Percentiles rank a stretch among this genome's conserved stretches.
Conservation (phyloP, 1,139 yeast species). For the Spencermartinsiella ligniputridi region DNA sequence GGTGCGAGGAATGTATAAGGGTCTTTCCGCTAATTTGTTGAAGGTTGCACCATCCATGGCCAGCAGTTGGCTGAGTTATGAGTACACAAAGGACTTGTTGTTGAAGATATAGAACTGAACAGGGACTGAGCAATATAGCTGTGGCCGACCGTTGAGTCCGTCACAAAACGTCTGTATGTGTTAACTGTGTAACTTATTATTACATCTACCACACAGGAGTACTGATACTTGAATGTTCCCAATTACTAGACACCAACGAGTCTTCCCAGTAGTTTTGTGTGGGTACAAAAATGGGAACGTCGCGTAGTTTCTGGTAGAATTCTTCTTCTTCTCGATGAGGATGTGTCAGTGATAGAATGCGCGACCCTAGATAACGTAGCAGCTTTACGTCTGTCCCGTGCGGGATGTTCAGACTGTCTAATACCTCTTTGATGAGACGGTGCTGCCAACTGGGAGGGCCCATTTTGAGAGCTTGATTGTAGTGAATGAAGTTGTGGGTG, state of each 20-base stretch:
- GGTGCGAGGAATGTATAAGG: conserved; percentile 74
- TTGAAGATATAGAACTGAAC: not conserved
- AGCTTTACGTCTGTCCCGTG: conserved; percentile 13
- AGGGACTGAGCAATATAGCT: not conserved
- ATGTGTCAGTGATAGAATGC: conserved; percentile 13
- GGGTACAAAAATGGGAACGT: not conserved
- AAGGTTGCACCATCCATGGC: conserved; percentile 96
- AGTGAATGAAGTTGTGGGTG: conserved; percentile 12
- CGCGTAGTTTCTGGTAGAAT: not conserved
- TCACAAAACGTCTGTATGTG: too few species aligned
- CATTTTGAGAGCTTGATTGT: conserved; percentile 18
- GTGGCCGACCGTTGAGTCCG: too few species aligned
- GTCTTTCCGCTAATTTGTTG: conserved; percentile 80
- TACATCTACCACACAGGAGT: conserved; percentile 18
- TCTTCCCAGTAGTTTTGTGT: conserved; percentile 18
- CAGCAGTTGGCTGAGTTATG: conserved; percentile 87
- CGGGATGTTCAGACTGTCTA: conserved; percentile 20
- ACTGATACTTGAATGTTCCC: conserved; percentile 18
- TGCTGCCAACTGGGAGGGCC: conserved; percentile 30
- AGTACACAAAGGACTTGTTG: conserved; percentile 47
- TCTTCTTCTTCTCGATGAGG: conserved; percentile 1
- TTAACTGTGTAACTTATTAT: too few species aligned
- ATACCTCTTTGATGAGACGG: conserved; percentile 16
- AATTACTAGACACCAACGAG: conserved; percentile 13
- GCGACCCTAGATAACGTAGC: conserved; percentile 15